These are phyloP conservation scores for Microbotryum lychnidis-dioicae DNA, from an alignment of 1,284 basidiomycete genomes.

Conservation along the genomic window DNA sequence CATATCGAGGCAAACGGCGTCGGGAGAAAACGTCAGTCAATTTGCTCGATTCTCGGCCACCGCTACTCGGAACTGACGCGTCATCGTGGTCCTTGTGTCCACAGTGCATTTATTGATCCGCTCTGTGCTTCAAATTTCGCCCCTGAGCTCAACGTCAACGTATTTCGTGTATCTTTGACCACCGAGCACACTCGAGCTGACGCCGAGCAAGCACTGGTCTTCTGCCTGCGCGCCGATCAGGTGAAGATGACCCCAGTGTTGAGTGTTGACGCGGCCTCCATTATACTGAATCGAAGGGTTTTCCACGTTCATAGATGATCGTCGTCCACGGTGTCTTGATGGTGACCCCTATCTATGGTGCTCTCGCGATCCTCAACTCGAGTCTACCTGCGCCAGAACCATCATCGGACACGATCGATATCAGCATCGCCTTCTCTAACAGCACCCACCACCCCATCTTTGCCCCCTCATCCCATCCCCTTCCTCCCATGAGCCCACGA, in stretches of 20 bases:
- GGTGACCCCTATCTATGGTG: constrained; percentile 20
- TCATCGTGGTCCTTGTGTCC: too few species aligned
- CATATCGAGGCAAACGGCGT: background rate
- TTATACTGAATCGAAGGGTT: background rate
- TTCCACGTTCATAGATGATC: constrained; percentile 13
- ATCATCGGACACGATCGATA: background rate
- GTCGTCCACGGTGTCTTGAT: constrained; percentile 23
- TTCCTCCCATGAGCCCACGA: constrained; percentile 48
- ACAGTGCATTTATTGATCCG: constrained; percentile 26
- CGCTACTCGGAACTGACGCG: background rate
- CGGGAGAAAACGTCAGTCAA: too few species aligned
- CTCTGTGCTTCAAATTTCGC: constrained; percentile 17
- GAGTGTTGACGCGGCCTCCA: too few species aligned
- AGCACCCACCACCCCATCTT: constrained; percentile 10
- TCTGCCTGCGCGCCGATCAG: too few species aligned
- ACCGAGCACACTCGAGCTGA: too few species aligned
- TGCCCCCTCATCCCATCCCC: constrained; percentile 48
- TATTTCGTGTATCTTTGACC: background rate
- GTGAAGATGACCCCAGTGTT: too few species aligned
- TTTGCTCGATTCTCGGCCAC: too few species aligned
- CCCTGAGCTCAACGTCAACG: background rate
- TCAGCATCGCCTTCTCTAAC: background rate
- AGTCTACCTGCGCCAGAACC: background rate
- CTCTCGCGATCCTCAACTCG: constrained; percentile 14
- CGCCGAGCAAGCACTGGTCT: too few species aligned